These are phyloP conservation scores for Lachnellula willkommii DNA, from an alignment of 2,329 filamentous ascomycete species.

Conservation along the genomic window DNA sequence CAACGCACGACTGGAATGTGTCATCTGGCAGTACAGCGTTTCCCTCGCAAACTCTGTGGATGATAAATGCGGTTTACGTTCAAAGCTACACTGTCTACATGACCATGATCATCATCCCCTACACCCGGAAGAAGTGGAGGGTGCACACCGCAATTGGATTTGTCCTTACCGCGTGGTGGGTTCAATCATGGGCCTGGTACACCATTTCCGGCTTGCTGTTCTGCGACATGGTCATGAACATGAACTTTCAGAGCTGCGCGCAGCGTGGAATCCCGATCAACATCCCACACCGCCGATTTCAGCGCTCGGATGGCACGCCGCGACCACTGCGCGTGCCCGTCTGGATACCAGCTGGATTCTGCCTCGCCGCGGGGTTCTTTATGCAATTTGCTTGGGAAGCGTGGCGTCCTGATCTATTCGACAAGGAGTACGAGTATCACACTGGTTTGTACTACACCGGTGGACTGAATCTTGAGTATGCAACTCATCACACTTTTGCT, in stretches of 20 bases:
- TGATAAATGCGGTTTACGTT: conserved; percentile 39
- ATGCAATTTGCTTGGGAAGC: conserved; percentile 42
- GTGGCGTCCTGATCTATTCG: conserved; percentile 32
- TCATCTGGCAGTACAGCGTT: conserved; percentile 40
- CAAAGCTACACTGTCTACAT: conserved; percentile 45
- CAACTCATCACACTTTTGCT: conserved; percentile 33
- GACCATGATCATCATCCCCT: conserved; percentile 41
- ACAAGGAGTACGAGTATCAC: conserved; percentile 37
- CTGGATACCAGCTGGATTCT: conserved; percentile 32
- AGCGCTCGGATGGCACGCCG: conserved; percentile 5
- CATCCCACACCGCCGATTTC: background rate
- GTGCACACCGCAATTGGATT: conserved; percentile 30
- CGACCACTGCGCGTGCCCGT: conserved; percentile 18
- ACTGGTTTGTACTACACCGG: conserved; percentile 37
- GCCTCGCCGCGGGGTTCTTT: conserved; percentile 22
- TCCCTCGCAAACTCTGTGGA: conserved; percentile 43
- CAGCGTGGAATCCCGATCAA: conserved; percentile 21
- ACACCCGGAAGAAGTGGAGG: conserved; percentile 18
- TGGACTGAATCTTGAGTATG: conserved; percentile 33
- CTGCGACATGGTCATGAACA: conserved; percentile 38
- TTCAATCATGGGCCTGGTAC: conserved; percentile 43
- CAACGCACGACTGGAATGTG: conserved; percentile 33
- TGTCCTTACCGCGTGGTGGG: conserved; percentile 42
- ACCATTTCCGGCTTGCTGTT: conserved; percentile 38
- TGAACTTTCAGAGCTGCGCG: conserved; percentile 32